These are phyloP conservation scores for Carex littledalei DNA, from an alignment of 176 grass and related monocot genomes.

Conservation along the genomic window DNA sequence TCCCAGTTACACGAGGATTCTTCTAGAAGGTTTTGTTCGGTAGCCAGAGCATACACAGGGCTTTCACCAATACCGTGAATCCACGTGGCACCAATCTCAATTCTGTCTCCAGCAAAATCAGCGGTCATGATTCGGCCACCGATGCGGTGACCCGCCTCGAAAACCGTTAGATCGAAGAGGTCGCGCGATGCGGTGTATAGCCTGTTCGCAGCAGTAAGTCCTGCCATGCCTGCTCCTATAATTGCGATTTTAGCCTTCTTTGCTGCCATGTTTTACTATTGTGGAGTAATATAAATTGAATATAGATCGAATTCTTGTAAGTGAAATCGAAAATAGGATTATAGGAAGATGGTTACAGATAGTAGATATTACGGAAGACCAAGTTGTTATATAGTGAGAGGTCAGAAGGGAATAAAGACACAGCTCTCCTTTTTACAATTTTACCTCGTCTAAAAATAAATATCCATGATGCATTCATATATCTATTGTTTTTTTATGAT, in stretches of 20 bases:
- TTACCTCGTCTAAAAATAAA: background rate
- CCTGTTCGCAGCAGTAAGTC: constrained; percentile 53
- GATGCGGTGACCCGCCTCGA: constrained; percentile 39
- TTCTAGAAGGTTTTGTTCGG: constrained; percentile 36
- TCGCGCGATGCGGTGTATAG: constrained; percentile 39
- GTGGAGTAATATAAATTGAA: background rate
- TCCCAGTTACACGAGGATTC: constrained; percentile 31
- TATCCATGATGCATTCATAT: background rate
- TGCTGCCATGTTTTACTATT: constrained; percentile 28
- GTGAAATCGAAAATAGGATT: background rate
- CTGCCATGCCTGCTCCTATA: constrained; percentile 75
- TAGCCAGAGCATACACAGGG: constrained; percentile 57
- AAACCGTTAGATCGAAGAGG: constrained; percentile 59
- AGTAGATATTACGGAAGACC: background rate
- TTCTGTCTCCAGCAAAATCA: constrained; percentile 54
- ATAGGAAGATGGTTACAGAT: background rate
- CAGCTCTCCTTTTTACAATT: background rate
- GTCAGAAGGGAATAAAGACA: background rate
- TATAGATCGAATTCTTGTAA: background rate
- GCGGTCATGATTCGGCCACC: constrained; percentile 70
- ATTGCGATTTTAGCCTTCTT: constrained; percentile 57
- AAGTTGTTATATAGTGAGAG: background rate
- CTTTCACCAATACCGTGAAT: constrained; percentile 81
- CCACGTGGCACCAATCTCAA: constrained; percentile 93
- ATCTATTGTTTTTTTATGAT: background rate